Percentiles rank a stretch among this genome's conserved stretches.
phyloP scores from a whole-genome alignment of 2,329 filamentous ascomycete species.

The Diaporthe vexans region DNA sequence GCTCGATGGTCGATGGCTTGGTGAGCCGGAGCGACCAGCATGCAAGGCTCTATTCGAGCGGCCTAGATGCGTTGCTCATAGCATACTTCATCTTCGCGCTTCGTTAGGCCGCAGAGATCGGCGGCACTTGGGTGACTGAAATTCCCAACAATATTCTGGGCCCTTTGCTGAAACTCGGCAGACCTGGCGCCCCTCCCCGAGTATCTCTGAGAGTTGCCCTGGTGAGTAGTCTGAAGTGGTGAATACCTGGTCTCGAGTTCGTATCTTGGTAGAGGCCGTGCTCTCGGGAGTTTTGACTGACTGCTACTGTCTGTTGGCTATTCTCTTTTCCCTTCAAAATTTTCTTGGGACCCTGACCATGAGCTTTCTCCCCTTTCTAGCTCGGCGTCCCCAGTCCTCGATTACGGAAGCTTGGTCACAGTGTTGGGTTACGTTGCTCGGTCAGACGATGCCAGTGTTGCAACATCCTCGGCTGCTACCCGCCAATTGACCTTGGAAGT shows the following conservation, averaged over 20 bases:
- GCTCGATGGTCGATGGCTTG: slow-evolving; percentile 13
- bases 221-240: no score
- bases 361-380: neutral
- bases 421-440: slow-evolving; percentile 15
- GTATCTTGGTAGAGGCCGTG: neutral
- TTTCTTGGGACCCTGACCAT: neutral
- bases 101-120: slow-evolving; percentile 23
- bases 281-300: neutral
- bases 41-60: neutral
- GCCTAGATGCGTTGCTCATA: neutral
- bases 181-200: neutral
- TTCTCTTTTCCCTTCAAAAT: neutral
- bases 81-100: neutral
- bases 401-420: slow-evolving; percentile 28
- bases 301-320: slow-evolving; percentile 9
- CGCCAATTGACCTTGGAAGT: slow-evolving; percentile 6
- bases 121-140: slow-evolving; percentile 4
- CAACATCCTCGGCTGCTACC: slow-evolving; percentile 29
- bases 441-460: slow-evolving; percentile 29
- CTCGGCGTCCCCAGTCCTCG: neutral
- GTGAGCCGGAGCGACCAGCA: slow-evolving; percentile 12
- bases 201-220: neutral
- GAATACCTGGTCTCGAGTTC: neutral
- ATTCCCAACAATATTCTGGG: slow-evolving; percentile 19
- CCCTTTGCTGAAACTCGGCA: neutral